Evolutionary conservation across 257 asterid species (phyloP).

Genomic region (Eucommia ulmoides): DNA sequence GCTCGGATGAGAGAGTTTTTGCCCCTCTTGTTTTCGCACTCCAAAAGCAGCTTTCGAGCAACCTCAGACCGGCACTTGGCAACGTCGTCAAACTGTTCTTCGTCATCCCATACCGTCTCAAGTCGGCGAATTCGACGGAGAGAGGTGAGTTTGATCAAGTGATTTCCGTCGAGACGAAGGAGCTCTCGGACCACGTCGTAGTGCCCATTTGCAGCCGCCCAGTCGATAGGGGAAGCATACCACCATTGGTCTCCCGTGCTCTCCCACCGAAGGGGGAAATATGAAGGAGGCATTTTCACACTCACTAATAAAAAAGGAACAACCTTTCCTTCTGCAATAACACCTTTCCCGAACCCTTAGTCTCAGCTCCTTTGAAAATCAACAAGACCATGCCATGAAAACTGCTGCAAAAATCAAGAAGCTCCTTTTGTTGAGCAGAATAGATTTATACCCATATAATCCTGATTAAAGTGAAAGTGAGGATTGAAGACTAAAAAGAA

Average conservation of each 20-base stretch:
- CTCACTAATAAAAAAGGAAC: conserved; percentile 2
- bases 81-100: conserved; percentile 69
- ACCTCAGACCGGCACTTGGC: conserved; percentile 65
- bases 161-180: conserved; percentile 87
- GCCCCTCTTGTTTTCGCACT: conserved; percentile 50
- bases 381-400: background rate
- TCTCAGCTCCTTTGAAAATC: background rate
- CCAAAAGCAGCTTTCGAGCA: conserved; percentile 46
- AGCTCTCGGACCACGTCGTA: conserved; percentile 78
- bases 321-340: background rate
- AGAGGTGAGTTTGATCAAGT: conserved; percentile 76
- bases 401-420: background rate
- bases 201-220: conserved; percentile 97
- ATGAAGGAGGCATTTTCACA: conserved; percentile 54
- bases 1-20: conserved; percentile 53
- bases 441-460: background rate
- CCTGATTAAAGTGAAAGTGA: conserved; percentile 9
- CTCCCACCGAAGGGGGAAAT: conserved; percentile 95
- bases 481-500: background rate
- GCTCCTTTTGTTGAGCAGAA: background rate
- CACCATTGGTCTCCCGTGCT: conserved; percentile 99
- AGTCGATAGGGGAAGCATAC: conserved; percentile 95
- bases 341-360: background rate
- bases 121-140: conserved; percentile 80
- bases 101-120: conserved; percentile 99